Evolutionary conservation across 2,329 filamentous ascomycete species (phyloP), one percentile per base, ranked within the genome.

Genomic region (Colletotrichum higginsianum): DNA sequence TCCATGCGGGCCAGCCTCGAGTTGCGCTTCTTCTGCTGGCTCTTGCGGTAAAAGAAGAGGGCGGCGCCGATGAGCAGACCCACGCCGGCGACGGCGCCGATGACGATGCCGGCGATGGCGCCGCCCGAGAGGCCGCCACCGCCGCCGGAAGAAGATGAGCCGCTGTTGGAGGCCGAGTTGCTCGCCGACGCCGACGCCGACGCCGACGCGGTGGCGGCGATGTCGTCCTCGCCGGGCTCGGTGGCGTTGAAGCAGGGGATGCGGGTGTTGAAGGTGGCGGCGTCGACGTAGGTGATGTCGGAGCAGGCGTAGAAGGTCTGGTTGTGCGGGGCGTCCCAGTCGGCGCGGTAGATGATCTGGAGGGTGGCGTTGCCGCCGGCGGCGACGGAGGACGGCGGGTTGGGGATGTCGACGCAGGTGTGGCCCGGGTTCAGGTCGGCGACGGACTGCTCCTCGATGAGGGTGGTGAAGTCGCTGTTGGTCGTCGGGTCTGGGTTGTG

Each of bases 301-400:
- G 82, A 81, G 73, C 82, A 84, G 56, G 82, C 79, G 71, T 81
- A 84, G 76, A 81, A 83, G 63, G 79, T 81, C 73, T 82, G 77
- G 68, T 80, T 79, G 61, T 78, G 76, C 8, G 76, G 77, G 49
- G 75, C 77, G 70, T 80, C 78, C 67, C 79, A 80, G 69, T 80
- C 79, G 61, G 81, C 78, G 69, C 75, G 78, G 76, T 84, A 84
- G 66, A 78, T 78, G 67, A 84, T 76, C 74, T 84, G 83, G 58
- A 84, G 78, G 15, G 83, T 85, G 8, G 83, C 83, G 74, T 83
- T 83, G 26, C 77, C 76, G 15, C 83, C 82, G 15, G 78, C 73
- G 18, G 69, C 49, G 56, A 79, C 75, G 50, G 68, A 74, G 30
- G 73, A 66, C 35, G 81, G 77, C 2, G 77, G 73, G 65, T 76